phyloP scores from a whole-genome alignment of 495 filamentous ascomycete species.

The Talaromyces borbonicus region DNA sequence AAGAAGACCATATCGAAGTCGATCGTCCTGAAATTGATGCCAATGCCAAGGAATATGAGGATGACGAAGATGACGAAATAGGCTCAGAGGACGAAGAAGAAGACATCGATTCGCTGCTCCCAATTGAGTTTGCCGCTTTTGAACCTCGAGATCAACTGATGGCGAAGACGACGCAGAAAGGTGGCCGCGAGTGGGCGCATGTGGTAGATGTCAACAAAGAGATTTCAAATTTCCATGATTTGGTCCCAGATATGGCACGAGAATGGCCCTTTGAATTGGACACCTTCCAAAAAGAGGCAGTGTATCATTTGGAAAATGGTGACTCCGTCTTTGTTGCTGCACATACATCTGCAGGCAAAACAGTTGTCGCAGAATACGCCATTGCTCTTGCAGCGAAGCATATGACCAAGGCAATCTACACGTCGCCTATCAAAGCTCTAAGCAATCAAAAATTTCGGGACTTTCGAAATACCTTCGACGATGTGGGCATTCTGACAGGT shows the following conservation, averaged over 20 bases:
- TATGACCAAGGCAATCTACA: slow-evolving; percentile 99
- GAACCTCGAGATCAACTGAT: slow-evolving; percentile 75
- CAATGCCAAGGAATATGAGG: slow-evolving; percentile 16
- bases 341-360: slow-evolving; percentile 96
- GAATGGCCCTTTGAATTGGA: slow-evolving; percentile 97
- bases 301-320: slow-evolving; percentile 92
- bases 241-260: slow-evolving; percentile 92
- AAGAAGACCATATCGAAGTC: slow-evolving; percentile 37
- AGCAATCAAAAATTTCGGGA: slow-evolving; percentile 99
- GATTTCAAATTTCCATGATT: slow-evolving; percentile 80
- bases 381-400: slow-evolving; percentile 92
- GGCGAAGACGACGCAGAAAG: slow-evolving; percentile 56
- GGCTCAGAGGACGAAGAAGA: slow-evolving; percentile 51
- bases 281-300: slow-evolving; percentile 95
- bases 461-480: slow-evolving; percentile 79
- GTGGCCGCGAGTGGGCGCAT: slow-evolving; percentile 88
- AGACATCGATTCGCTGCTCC: slow-evolving; percentile 83
- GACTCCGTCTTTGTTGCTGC: slow-evolving; percentile 99
- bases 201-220: slow-evolving; percentile 91
- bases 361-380: slow-evolving; percentile 94
- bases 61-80: slow-evolving; percentile 32
- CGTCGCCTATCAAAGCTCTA: slow-evolving; percentile 94
- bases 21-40: slow-evolving; percentile 22
- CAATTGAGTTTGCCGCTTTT: slow-evolving; percentile 85
- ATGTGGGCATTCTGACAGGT: slow-evolving; percentile 93